phyloP scores from a whole-genome alignment of 2,329 filamentous ascomycete genomes.

The Trichoderma cornu-damae region DNA sequence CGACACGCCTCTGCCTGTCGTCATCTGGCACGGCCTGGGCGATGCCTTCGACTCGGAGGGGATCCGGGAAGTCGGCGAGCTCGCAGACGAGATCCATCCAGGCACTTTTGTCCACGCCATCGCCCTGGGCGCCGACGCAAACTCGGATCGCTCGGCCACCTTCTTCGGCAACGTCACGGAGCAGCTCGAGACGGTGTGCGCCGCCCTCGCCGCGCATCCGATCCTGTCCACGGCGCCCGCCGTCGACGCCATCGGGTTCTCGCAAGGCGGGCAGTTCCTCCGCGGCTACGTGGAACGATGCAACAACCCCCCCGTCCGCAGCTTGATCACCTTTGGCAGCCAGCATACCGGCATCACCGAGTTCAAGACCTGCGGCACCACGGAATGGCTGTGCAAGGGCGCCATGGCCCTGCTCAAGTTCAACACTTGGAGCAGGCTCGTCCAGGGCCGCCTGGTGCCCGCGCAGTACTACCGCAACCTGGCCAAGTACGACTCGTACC shows the following conservation, averaged over 20 bases:
- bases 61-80: slow-evolving; percentile 62
- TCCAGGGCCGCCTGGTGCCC: slow-evolving; percentile 77
- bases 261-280: slow-evolving; percentile 94
- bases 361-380: slow-evolving; percentile 66
- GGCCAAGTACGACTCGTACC: slow-evolving; percentile 63
- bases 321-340: slow-evolving; percentile 80
- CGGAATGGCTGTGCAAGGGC: slow-evolving; percentile 75
- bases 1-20: slow-evolving; percentile 73
- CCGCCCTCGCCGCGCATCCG: slow-evolving; percentile 66
- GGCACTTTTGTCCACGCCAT: slow-evolving; percentile 82
- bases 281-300: slow-evolving; percentile 85
- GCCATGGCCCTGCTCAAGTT: slow-evolving; percentile 72
- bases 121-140: slow-evolving; percentile 60
- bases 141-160: slow-evolving; percentile 70
- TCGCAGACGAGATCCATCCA: slow-evolving; percentile 68
- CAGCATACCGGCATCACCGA: slow-evolving; percentile 89
- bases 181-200: slow-evolving; percentile 73
- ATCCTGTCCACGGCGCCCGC: slow-evolving; percentile 77
- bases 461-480: slow-evolving; percentile 90
- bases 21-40: slow-evolving; percentile 87
- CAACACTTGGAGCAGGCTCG: slow-evolving; percentile 74
- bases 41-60: slow-evolving; percentile 74
- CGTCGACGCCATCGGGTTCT: slow-evolving; percentile 89
- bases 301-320: slow-evolving; percentile 68
- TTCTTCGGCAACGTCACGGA: slow-evolving; percentile 86